phyloP scores from a whole-genome alignment of 1,139 yeast species.

The Candida pseudocylindracea region DNA sequence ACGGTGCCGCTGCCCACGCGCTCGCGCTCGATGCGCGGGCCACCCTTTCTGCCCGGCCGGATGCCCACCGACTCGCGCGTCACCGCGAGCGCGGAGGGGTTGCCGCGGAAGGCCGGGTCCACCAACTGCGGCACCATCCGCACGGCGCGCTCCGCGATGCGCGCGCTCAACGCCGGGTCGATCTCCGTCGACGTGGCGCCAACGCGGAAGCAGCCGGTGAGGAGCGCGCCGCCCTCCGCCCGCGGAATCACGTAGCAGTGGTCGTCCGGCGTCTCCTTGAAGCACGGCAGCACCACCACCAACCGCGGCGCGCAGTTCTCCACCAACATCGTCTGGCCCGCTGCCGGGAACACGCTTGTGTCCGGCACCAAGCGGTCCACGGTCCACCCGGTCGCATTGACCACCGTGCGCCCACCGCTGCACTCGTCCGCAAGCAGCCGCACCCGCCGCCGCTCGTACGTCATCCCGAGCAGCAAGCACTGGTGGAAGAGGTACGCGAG shows the following conservation, averaged over 20 bases:
- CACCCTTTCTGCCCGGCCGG: conserved; percentile 23
- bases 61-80: conserved; percentile 21
- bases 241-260: conserved; percentile 25
- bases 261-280: conserved; percentile 13
- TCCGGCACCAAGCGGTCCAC: conserved; percentile 11
- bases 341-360: background rate
- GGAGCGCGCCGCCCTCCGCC: conserved; percentile 28
- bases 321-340: conserved; percentile 16
- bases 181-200: conserved; percentile 8
- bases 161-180: conserved; percentile 13
- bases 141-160: conserved; percentile 18
- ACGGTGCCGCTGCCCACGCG: background rate
- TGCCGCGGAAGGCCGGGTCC: conserved; percentile 10
- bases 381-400: conserved; percentile 22
- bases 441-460: conserved; percentile 9
- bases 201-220: conserved; percentile 23
- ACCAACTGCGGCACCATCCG: conserved; percentile 18
- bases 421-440: background rate
- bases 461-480: conserved; percentile 15
- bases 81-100: conserved; percentile 12
- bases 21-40: conserved; percentile 16
- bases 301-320: conserved; percentile 3
- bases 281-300: conserved; percentile 7
- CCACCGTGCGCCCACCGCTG: conserved; percentile 6
- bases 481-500: conserved; percentile 19